Conservation (phyloP, 1,139 yeast species). For the Starmera stellimalicola region DNA sequence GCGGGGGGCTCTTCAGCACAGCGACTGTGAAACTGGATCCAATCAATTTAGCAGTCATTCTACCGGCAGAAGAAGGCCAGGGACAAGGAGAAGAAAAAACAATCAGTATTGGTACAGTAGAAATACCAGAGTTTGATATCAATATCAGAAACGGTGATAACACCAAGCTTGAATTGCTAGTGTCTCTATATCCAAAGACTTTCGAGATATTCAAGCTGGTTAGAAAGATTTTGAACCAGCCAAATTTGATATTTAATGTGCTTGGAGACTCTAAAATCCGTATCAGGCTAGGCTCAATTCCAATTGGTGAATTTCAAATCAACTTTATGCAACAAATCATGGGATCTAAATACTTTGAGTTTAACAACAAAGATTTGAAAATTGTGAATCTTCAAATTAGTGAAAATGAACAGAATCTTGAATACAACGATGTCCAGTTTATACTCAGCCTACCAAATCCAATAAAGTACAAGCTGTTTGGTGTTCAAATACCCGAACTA, state of each 20-base stretch:
- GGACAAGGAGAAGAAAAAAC: slow-evolving; percentile 6
- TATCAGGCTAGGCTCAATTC: slow-evolving; percentile 22
- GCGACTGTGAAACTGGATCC: slow-evolving; percentile 17
- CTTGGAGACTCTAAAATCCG: slow-evolving; percentile 24
- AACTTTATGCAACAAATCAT: slow-evolving; percentile 19
- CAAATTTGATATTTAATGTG: slow-evolving; percentile 21
- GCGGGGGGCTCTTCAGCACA: slow-evolving; percentile 21
- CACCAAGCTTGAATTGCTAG: slow-evolving; percentile 13
- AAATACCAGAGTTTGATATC: slow-evolving; percentile 13
- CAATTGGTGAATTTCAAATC: slow-evolving; percentile 22
- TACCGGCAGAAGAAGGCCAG: not conserved
- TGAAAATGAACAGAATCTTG: slow-evolving; percentile 7
- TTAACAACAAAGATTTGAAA: slow-evolving; percentile 8
- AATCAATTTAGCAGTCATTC: slow-evolving; percentile 3
- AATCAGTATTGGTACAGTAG: slow-evolving; percentile 11
- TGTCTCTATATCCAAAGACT: slow-evolving; percentile 23
- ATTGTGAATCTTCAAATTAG: slow-evolving; percentile 1
- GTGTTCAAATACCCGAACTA: slow-evolving; percentile 20
- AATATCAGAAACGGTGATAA: slow-evolving; percentile 9
- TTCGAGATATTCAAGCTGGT: slow-evolving; percentile 22
- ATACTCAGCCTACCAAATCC: slow-evolving; percentile 14
- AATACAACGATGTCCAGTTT: slow-evolving; percentile 19
- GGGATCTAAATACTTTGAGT: slow-evolving; percentile 15
- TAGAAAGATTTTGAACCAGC: slow-evolving; percentile 20
- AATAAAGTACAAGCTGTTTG: slow-evolving; percentile 10